Conservation (phyloP, 352 stramenopile species). For the Phytophthora syringae region DNA sequence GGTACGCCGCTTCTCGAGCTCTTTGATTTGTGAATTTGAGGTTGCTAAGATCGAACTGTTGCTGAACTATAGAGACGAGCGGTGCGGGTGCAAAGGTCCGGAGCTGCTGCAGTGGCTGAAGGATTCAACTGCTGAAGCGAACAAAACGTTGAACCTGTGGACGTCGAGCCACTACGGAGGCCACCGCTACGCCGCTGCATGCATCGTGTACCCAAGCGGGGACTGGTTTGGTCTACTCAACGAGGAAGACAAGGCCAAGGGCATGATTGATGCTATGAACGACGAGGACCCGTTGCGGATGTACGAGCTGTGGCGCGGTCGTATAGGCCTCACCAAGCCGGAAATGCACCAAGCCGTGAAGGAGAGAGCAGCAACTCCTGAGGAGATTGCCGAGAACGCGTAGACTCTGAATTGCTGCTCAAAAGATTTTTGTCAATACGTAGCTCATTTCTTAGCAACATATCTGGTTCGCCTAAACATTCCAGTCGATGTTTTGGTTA, state of each 20-base stretch:
- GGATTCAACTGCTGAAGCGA: slow-evolving; percentile 31
- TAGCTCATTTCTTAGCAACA: background rate
- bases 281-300: slow-evolving; percentile 53
- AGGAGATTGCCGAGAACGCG: slow-evolving; percentile 27
- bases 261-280: slow-evolving; percentile 49
- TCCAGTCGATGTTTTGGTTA: too few species aligned
- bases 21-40: background rate
- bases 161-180: slow-evolving; percentile 74
- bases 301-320: slow-evolving; percentile 66
- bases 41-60: slow-evolving; percentile 16
- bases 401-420: slow-evolving; percentile 8
- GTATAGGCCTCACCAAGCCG: slow-evolving; percentile 55
- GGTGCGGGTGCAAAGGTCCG: slow-evolving; percentile 75
- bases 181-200: slow-evolving; percentile 77
- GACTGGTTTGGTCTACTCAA: slow-evolving; percentile 85
- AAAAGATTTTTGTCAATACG: too few species aligned
- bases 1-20: slow-evolving; percentile 1
- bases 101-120: slow-evolving; percentile 73
- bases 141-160: slow-evolving; percentile 60
- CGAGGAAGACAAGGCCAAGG: slow-evolving; percentile 48
- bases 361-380: slow-evolving; percentile 14
- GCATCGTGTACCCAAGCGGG: slow-evolving; percentile 75
- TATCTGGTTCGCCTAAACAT: too few species aligned
- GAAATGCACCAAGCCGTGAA: slow-evolving; percentile 60
- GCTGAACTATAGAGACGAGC: slow-evolving; percentile 53